Percentiles rank a stretch among this genome's conserved stretches.
These are phyloP conservation scores for Miamiensis avidus DNA, from an alignment of 169 alveolate species.

Conservation along the genomic window DNA sequence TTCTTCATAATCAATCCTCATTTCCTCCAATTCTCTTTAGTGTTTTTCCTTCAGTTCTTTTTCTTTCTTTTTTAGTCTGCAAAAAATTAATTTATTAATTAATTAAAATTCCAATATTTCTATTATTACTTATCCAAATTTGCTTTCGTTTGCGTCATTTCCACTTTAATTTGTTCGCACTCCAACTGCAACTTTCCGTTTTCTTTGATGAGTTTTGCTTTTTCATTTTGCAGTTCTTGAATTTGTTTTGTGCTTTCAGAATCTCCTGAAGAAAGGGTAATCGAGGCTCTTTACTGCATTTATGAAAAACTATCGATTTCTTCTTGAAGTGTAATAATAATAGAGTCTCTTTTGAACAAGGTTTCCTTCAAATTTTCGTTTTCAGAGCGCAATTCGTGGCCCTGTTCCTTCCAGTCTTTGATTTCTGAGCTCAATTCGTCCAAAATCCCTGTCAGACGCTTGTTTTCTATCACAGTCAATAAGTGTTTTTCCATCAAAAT, in stretches of 20 bases:
- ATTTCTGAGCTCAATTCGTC: not conserved
- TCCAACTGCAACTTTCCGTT: not conserved
- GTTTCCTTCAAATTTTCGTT: not conserved
- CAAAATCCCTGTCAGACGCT: not conserved
- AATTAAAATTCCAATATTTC: no score
- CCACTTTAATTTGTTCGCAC: not conserved
- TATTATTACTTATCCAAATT: not conserved
- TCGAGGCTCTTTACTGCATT: not conserved
- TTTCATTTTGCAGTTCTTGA: not conserved
- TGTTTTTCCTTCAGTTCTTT: not conserved
- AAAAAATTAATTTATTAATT: no score
- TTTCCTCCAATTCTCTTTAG: not conserved
- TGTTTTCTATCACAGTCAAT: not conserved
- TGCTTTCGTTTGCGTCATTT: not conserved
- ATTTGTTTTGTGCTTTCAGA: not conserved
- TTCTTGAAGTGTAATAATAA: not conserved
- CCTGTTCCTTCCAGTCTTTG: not conserved
- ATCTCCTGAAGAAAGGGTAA: not conserved
- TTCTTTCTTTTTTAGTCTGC: not conserved
- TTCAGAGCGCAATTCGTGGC: not conserved
- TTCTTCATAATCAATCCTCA: not conserved
- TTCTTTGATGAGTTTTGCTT: not conserved
- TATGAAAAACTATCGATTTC: not conserved
- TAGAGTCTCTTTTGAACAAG: not conserved
- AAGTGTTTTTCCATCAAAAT: not conserved